These are phyloP conservation scores for Dendrocalamus latiflorus DNA, from an alignment of 202 grass and related monocot genomes.

Conservation along the genomic window DNA sequence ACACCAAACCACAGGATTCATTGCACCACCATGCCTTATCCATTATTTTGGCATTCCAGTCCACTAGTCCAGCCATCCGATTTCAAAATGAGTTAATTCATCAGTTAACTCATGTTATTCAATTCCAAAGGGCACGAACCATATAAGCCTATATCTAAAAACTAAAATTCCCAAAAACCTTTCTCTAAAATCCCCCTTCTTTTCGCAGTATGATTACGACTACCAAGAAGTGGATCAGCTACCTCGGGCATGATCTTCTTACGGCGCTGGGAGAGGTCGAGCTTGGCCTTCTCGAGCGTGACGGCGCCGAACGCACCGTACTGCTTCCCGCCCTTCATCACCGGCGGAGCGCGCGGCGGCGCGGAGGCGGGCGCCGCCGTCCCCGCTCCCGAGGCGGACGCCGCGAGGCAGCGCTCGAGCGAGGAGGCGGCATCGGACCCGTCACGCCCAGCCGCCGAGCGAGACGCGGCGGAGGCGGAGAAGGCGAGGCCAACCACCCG, in stretches of 20 bases:
- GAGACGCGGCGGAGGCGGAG: not conserved
- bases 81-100: not conserved
- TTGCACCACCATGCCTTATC: slow-evolving; percentile 8
- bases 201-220: not conserved
- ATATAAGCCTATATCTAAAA: not conserved
- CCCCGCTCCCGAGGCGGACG: not conserved
- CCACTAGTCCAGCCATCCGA: not conserved
- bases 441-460: not conserved
- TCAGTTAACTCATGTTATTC: not conserved
- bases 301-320: slow-evolving; percentile 52
- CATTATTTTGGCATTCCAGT: slow-evolving; percentile 5
- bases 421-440: slow-evolving; percentile 22
- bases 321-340: slow-evolving; percentile 66
- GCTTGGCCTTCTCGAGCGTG: slow-evolving; percentile 72
- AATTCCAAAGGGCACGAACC: not conserved
- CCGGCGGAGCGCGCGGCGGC: slow-evolving; percentile 15
- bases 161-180: slow-evolving; percentile 17
- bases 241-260: slow-evolving; percentile 68
- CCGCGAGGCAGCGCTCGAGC: slow-evolving; percentile 43
- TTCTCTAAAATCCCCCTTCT: not conserved
- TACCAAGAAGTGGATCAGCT: not conserved
- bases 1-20: not conserved
- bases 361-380: slow-evolving; percentile 6
- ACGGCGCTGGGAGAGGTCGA: slow-evolving; percentile 51
- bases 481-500: slow-evolving; percentile 11